These are phyloP conservation scores for Pseudozyma sp. DNA, from an alignment of 1,284 basidiomycete species.

Conservation along the genomic window DNA sequence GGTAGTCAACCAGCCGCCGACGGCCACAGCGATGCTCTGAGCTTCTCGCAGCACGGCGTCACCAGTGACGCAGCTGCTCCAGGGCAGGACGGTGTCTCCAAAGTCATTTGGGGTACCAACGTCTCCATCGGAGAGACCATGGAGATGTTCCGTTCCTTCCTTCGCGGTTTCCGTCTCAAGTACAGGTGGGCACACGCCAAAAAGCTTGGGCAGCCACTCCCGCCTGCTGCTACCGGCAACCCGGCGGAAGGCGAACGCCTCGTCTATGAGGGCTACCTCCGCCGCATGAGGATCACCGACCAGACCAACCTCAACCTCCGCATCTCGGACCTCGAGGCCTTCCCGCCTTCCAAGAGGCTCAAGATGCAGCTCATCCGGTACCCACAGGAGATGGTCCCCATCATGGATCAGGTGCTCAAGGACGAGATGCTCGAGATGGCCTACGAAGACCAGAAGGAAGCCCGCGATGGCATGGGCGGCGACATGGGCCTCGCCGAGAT, in stretches of 20 bases:
- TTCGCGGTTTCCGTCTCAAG: conserved; percentile 92
- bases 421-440: conserved; percentile 72
- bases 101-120: conserved; percentile 94
- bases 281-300: conserved; percentile 83
- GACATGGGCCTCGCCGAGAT: conserved; percentile 73
- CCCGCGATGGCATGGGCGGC: conserved; percentile 77
- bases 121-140: conserved; percentile 91
- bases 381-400: conserved; percentile 94
- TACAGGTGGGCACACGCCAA: conserved; percentile 84
- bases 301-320: conserved; percentile 94
- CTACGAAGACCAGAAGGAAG: conserved; percentile 78
- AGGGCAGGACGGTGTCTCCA: conserved; percentile 75
- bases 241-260: conserved; percentile 64
- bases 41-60: conserved; percentile 57
- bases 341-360: conserved; percentile 84
- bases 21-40: conserved; percentile 74
- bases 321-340: conserved; percentile 86
- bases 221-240: conserved; percentile 35
- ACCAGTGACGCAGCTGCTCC: conserved; percentile 47
- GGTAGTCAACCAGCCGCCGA: conserved; percentile 76
- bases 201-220: conserved; percentile 73
- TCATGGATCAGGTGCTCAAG: conserved; percentile 95
- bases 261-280: conserved; percentile 84
- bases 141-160: conserved; percentile 87
- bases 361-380: conserved; percentile 78